A percentile compares a stretch with the other conserved stretches of the same genome.
phyloP scores from a whole-genome alignment of 2,329 filamentous ascomycete genomes.

The Cladobotryum protrusum region DNA sequence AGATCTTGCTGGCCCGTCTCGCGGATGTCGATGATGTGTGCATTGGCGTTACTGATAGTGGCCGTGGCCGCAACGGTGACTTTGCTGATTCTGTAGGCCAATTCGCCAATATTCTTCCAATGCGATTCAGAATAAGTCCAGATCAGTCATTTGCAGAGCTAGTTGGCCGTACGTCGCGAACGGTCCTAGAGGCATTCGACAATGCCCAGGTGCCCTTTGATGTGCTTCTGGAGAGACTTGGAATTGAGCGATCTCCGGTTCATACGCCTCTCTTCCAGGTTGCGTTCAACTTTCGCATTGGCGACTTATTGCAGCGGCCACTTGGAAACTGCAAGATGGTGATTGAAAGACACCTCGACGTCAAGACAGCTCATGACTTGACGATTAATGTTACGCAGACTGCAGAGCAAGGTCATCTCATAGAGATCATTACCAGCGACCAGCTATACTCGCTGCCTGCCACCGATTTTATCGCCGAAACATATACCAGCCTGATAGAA shows the following conservation, averaged over 20 bases:
- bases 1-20: conserved; percentile 23
- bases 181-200: conserved; percentile 23
- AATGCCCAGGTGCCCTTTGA: conserved; percentile 41
- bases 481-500: too few relatives aligned
- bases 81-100: conserved; percentile 2
- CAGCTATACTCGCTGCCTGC: too few relatives aligned
- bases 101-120: conserved; percentile 35
- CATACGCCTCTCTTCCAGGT: conserved; percentile 41
- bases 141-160: conserved; percentile 19
- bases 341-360: conserved; percentile 16
- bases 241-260: conserved; percentile 30
- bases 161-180: conserved; percentile 16
- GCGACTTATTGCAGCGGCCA: conserved; percentile 19
- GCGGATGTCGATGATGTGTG: conserved; percentile 31
- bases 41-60: conserved; percentile 39
- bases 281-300: conserved; percentile 40
- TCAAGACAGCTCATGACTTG: conserved; percentile 3
- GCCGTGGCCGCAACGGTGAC: conserved; percentile 11
- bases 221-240: conserved; percentile 36
- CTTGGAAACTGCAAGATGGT: conserved; percentile 17
- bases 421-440: too few relatives aligned
- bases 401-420: too few relatives aligned
- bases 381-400: too few relatives aligned
- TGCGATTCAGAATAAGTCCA: conserved; percentile 27
- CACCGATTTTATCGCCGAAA: too few relatives aligned